Conservation (phyloP, 495 filamentous ascomycete species). For the Penicillium lividum region DNA sequence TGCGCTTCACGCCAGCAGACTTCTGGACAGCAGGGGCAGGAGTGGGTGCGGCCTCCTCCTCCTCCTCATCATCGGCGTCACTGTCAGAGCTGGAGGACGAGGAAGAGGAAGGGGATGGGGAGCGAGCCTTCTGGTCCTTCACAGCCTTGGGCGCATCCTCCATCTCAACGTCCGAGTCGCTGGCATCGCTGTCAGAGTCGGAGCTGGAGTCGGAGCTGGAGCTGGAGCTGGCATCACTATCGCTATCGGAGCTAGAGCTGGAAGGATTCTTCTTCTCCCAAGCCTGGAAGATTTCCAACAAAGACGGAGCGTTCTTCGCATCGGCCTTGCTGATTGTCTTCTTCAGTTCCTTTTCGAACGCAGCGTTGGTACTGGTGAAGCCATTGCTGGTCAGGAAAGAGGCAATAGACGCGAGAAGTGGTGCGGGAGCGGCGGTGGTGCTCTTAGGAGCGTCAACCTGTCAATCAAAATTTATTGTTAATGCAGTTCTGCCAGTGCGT, state of each 20-base stretch:
- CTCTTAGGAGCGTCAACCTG: constrained; percentile 23
- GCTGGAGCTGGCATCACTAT: constrained; percentile 16
- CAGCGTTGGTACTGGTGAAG: constrained; percentile 57
- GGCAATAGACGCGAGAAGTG: constrained; percentile 65
- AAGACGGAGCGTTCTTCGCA: constrained; percentile 43
- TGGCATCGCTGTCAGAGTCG: constrained; percentile 35
- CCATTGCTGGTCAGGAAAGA: constrained; percentile 66
- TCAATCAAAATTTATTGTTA: constrained; percentile 11
- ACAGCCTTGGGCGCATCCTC: constrained; percentile 45
- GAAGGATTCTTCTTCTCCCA: constrained; percentile 39
- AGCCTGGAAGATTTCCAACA: constrained; percentile 52
- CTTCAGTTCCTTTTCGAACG: constrained; percentile 57
- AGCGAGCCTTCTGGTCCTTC: constrained; percentile 23
- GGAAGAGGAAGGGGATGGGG: constrained; percentile 48
- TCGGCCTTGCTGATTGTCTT: constrained; percentile 31
- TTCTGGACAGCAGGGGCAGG: constrained; percentile 37
- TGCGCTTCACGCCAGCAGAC: constrained; percentile 58
- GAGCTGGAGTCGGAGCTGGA: constrained; percentile 4
- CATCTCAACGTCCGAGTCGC: constrained; percentile 61
- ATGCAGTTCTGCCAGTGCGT: constrained; percentile 3
- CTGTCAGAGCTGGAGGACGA: constrained; percentile 58
- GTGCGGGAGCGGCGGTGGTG: constrained; percentile 41
- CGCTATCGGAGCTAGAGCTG: constrained; percentile 8
- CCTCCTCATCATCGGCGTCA: constrained; percentile 62
- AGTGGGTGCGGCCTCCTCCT: constrained; percentile 37